A percentile compares a stretch with the other conserved stretches of the same genome.
These are phyloP conservation scores for Debaryomycetaceae sp. DNA, from an alignment of 1,139 yeast species.

Conservation along the genomic window DNA sequence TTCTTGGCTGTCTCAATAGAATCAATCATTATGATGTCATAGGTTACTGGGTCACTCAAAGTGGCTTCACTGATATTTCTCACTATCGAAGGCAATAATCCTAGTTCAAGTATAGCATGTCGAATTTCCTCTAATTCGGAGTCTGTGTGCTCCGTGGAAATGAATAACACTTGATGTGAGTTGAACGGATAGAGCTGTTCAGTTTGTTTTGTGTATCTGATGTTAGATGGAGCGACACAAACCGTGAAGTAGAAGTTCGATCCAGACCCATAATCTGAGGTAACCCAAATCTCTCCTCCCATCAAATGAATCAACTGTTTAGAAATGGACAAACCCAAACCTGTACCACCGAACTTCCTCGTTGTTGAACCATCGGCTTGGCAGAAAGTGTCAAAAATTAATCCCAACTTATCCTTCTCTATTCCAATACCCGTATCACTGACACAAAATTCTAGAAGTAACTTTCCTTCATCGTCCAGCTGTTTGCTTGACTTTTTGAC, in stretches of 20 bases:
- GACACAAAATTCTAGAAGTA: conserved; percentile 77
- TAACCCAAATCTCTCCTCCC: conserved; percentile 93
- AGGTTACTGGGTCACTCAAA: conserved; percentile 55
- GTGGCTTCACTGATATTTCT: conserved; percentile 48
- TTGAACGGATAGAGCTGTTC: conserved; percentile 73
- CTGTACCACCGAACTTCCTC: conserved; percentile 89
- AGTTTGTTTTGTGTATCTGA: conserved; percentile 59
- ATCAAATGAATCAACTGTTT: conserved; percentile 80
- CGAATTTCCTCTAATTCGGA: conserved; percentile 46
- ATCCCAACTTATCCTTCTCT: conserved; percentile 74
- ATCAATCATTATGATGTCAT: conserved; percentile 80
- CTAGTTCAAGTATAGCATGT: conserved; percentile 38
- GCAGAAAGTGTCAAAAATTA: conserved; percentile 83
- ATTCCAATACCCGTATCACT: conserved; percentile 90
- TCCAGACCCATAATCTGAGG: conserved; percentile 76
- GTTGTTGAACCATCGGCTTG: conserved; percentile 94
- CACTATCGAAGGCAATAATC: conserved; percentile 50
- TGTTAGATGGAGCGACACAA: conserved; percentile 70
- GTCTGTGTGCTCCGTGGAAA: conserved; percentile 60
- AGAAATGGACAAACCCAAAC: conserved; percentile 81
- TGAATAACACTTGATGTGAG: conserved; percentile 65
- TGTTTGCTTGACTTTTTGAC: conserved; percentile 50
- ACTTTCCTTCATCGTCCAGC: conserved; percentile 47
- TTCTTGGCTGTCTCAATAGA: conserved; percentile 71
- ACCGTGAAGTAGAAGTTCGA: conserved; percentile 79